Conservation (phyloP, 768 basidiomycete genomes). For the Cyathus striatus region DNA sequence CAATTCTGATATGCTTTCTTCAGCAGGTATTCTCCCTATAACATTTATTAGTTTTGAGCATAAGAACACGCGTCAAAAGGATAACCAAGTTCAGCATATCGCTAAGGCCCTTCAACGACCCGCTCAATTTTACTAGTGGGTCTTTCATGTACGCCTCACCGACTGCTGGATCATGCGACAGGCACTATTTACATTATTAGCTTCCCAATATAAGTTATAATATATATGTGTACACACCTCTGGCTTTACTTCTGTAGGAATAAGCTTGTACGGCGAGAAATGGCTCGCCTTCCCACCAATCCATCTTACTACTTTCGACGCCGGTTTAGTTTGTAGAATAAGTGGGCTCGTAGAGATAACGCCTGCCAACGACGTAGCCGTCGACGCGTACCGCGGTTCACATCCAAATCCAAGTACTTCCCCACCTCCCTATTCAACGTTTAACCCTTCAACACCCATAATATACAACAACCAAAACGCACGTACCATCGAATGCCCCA, state of each 20-base stretch:
- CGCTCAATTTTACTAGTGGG: conserved; percentile 48
- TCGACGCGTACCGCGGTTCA: conserved; percentile 26
- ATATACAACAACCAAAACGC: background rate
- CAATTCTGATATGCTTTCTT: conserved; percentile 44
- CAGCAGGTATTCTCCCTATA: conserved; percentile 60
- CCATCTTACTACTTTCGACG: conserved; percentile 44
- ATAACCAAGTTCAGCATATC: conserved; percentile 61
- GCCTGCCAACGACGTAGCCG: conserved; percentile 44
- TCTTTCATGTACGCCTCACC: conserved; percentile 54
- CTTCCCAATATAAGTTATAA: background rate
- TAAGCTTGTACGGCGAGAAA: conserved; percentile 44
- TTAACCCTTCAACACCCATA: background rate
- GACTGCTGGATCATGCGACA: conserved; percentile 53
- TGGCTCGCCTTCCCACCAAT: conserved; percentile 43
- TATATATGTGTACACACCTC: conserved; percentile 19
- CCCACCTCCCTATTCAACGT: conserved; percentile 57
- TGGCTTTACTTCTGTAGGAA: conserved; percentile 47
- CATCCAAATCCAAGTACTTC: conserved; percentile 51
- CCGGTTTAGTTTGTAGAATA: conserved; percentile 57
- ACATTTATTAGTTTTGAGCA: no score
- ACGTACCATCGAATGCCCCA: conserved; percentile 77
- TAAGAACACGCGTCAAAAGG: background rate
- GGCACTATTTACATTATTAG: conserved; percentile 28
- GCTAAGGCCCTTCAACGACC: conserved; percentile 50
- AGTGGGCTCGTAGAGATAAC: conserved; percentile 67